Evolutionary conservation across 1,284 basidiomycete species (phyloP).

Genomic region (Trametes polyzona): DNA sequence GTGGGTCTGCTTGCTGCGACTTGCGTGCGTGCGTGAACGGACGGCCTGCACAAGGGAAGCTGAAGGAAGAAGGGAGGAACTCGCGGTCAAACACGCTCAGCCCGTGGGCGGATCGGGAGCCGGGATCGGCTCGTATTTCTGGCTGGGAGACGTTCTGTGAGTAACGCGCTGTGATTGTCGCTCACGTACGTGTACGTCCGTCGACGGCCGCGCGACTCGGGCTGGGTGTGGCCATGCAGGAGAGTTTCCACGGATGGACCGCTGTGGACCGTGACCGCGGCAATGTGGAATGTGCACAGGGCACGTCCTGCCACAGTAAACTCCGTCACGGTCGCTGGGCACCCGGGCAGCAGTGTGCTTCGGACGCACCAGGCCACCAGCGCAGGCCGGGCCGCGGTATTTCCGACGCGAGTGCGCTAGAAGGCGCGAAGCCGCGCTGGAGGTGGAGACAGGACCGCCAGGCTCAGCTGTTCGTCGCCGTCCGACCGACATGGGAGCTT

Average conservation of each 20-base stretch:
- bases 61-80: neutral
- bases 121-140: neutral
- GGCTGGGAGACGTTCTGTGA: neutral
- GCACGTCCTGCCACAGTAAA: neutral
- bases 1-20: too few relatives aligned
- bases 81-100: neutral
- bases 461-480: conserved; percentile 6
- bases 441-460: conserved; percentile 1
- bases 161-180: neutral
- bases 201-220: too few relatives aligned
- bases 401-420: conserved; percentile 16
- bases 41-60: neutral
- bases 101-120: neutral
- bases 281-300: neutral
- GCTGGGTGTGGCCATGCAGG: too few relatives aligned
- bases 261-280: too few relatives aligned
- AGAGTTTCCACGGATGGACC: too few relatives aligned
- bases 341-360: neutral
- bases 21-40: neutral
- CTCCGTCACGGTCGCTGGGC: neutral
- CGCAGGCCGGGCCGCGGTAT: conserved; percentile 11
- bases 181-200: neutral
- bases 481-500: conserved; percentile 12
- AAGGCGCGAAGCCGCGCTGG: conserved; percentile 10
- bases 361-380: too few relatives aligned